These are phyloP conservation scores for Blastobotrys persicus DNA, from an alignment of 1,139 yeast genomes.

Conservation along the genomic window DNA sequence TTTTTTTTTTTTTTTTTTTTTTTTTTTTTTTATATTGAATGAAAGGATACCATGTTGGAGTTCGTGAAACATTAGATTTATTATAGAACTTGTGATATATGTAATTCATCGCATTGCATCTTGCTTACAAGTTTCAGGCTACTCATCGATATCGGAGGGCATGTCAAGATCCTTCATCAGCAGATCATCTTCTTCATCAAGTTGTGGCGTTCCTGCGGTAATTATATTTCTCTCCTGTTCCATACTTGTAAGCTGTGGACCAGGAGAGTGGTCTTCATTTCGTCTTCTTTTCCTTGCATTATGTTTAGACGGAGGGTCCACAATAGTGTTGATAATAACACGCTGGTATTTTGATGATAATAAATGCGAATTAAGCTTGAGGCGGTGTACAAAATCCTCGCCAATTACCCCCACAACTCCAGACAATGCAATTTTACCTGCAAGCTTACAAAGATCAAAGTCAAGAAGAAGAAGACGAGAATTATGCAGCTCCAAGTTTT, in stretches of 20 bases:
- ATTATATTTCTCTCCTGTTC: too few species aligned
- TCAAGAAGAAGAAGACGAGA: conserved; percentile 15
- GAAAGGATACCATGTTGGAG: too few species aligned
- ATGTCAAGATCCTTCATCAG: conserved; percentile 5
- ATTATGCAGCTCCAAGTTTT: conserved; percentile 14
- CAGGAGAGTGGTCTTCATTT: too few species aligned
- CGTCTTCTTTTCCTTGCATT: conserved; percentile 8
- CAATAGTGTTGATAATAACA: conserved; percentile 11
- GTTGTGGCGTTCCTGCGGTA: too few species aligned
- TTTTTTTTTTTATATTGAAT: too few species aligned
- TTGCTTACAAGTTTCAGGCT: too few species aligned
- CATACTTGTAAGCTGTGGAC: too few species aligned
- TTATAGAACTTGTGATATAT: too few species aligned
- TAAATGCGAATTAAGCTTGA: conserved; percentile 27
- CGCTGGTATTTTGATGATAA: conserved; percentile 24
- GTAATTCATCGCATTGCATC: too few species aligned
- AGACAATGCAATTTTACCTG: conserved; percentile 1
- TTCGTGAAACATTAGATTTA: too few species aligned
- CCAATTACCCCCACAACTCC: conserved; percentile 20
- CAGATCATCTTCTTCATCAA: conserved; percentile 8
- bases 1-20: too few species aligned
- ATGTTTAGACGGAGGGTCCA: neutral
- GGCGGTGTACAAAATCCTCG: conserved; percentile 20
- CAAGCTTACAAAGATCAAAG: conserved; percentile 21
- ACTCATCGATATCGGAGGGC: conserved; percentile 1